Base-by-base conservation (phyloP, 768 basidiomycete species). In the Mrakia gelida region DNA sequence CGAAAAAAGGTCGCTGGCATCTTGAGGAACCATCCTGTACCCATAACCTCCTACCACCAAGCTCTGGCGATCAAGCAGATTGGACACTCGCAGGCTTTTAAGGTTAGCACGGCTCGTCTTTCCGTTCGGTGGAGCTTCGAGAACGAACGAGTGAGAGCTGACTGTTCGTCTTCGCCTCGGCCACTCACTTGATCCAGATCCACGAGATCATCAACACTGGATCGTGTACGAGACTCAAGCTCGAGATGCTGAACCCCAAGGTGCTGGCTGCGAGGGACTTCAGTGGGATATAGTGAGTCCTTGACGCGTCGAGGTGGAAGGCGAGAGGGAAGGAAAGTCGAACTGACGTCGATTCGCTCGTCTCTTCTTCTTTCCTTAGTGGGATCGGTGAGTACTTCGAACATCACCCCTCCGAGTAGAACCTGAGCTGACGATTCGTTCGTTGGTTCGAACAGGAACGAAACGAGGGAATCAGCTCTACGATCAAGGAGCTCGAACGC, bases 251-350 rank as follows among this genome's bases (percentile, higher is more conserved):
- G 0, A 89, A 88, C 52, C 91, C 75, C 0, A 67, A 92, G 72
- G 86, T 92, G 1, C 82, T 85, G 56, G 87, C 87, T 0, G 86
- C 87, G 3, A 85, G 86, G 32, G 67, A 89, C 15, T 95, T 96
- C 81, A 88, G 88, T 75, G 91, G 92, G 11, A 91, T 97, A 62
- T 95, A 95, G 81, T 93, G 92, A 45, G 92, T 95, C 77, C 94
- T 93, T 15, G 15, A 30, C 52, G 15, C 54, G 71, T 49, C n/a
- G 34, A 45, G 45, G 15, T 45, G 15, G 45, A 45, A 10, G 15
- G 45, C 9, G 45, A 13, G 45, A 45, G 45, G 15, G 45, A 6
- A 70, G 30, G 38, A 34, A 34, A 10, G 3, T 28, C 45, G 23
- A 43, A 9, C 45, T 49, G 10, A 43, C 23, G 1, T 49, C 41